phyloP scores from a whole-genome alignment of 371 early-diverging fungal genomes.

The Lichtheimia ornata region DNA sequence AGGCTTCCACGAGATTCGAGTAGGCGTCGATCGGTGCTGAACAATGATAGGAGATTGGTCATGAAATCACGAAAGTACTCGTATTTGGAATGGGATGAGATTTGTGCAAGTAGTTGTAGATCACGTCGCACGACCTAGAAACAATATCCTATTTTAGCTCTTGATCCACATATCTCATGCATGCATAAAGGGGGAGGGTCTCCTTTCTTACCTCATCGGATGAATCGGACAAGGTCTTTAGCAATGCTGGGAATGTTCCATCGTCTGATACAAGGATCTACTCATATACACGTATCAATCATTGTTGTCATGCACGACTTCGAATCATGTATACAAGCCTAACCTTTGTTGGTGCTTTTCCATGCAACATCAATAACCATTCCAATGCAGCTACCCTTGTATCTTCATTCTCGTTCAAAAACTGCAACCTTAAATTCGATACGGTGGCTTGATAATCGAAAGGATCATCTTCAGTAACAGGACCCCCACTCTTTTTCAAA shows the following conservation, averaged over 20 bases:
- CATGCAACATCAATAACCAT: conserved; percentile 93
- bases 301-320: too few relatives aligned
- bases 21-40: conserved; percentile 79
- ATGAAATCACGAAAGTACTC: conserved; percentile 81
- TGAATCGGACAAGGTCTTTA: conserved; percentile 84
- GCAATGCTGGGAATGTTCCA: conserved; percentile 77
- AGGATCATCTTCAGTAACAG: conserved; percentile 44
- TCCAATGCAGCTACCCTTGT: conserved; percentile 86
- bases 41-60: conserved; percentile 75
- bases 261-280: conserved; percentile 75
- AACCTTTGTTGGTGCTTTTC: conserved; percentile 78
- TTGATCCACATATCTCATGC: not conserved
- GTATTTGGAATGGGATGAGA: conserved; percentile 75
- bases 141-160: not conserved
- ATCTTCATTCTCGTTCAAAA: conserved; percentile 82
- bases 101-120: conserved; percentile 88
- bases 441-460: conserved; percentile 82
- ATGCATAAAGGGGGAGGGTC: not conserved
- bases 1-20: conserved; percentile 85
- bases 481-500: conserved; percentile 19
- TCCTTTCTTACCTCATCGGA: conserved; percentile 73
- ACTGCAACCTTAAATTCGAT: conserved; percentile 72
- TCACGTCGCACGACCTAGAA: conserved; percentile 77
- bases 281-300: too few relatives aligned
- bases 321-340: too few relatives aligned